phyloP scores from a whole-genome alignment of 2,329 filamentous ascomycete species.

The Aspergillus sp. region DNA sequence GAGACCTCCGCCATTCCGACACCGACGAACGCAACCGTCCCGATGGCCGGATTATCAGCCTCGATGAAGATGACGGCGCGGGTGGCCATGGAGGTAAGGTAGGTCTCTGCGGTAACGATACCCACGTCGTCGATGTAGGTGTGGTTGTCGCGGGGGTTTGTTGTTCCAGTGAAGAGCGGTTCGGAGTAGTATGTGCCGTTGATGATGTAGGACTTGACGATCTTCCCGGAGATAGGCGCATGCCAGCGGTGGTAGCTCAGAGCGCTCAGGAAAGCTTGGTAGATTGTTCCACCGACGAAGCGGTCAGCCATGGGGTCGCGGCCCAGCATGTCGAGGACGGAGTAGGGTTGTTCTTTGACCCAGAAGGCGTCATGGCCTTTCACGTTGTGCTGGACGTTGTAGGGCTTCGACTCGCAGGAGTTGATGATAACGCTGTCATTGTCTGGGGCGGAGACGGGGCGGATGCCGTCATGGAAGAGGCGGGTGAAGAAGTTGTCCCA shows the following conservation, averaged over 20 bases:
- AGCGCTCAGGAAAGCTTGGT: conserved; percentile 62
- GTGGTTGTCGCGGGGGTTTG: conserved; percentile 18
- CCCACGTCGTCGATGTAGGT: conserved; percentile 20
- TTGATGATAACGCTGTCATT: conserved; percentile 49
- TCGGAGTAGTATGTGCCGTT: conserved; percentile 64
- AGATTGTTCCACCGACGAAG: conserved; percentile 59
- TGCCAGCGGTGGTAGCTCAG: conserved; percentile 67
- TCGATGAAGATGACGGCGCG: conserved; percentile 63
- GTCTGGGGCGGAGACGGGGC: conserved; percentile 53
- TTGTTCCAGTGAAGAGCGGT: conserved; percentile 45
- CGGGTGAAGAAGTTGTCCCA: conserved; percentile 68
- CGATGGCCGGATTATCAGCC: conserved; percentile 59
- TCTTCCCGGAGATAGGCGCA: conserved; percentile 54
- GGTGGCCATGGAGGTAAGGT: conserved; percentile 59
- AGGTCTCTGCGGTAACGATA: conserved; percentile 49
- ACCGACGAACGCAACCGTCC: conserved; percentile 61
- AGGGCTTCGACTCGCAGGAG: conserved; percentile 57
- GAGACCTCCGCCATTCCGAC: conserved; percentile 72
- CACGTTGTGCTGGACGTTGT: conserved; percentile 45
- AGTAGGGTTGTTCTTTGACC: conserved; percentile 63
- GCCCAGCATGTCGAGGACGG: conserved; percentile 55
- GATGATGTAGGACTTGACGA: conserved; percentile 50
- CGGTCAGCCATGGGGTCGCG: conserved; percentile 43
- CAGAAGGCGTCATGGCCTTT: conserved; percentile 57
- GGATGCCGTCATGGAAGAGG: conserved; percentile 44